Percentiles rank a stretch among this genome's conserved stretches.
These are phyloP conservation scores for Croton laevigatus DNA, from an alignment of 441 rosid genomes.

Conservation along the genomic window DNA sequence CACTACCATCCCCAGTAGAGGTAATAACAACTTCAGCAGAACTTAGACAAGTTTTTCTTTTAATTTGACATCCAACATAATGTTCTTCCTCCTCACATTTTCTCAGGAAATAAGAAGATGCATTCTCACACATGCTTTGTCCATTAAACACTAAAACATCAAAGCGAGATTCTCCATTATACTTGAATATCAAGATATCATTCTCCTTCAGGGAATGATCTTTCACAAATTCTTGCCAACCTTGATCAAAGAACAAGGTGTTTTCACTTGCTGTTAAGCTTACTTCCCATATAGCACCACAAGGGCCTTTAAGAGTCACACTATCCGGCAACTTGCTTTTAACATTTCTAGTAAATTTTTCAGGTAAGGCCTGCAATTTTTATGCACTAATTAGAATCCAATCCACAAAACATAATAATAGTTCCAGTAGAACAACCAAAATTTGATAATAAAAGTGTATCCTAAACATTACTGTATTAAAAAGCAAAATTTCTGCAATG, in stretches of 20 bases:
- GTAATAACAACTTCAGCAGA: slow-evolving; percentile 25
- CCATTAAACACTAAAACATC: slow-evolving; percentile 60
- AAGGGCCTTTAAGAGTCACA: slow-evolving; percentile 64
- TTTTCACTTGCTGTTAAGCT: slow-evolving; percentile 35
- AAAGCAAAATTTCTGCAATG: not conserved
- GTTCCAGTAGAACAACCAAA: not conserved
- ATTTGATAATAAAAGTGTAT: not conserved
- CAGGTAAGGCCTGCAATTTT: slow-evolving; percentile 60
- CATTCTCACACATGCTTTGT: slow-evolving; percentile 62
- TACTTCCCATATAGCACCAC: slow-evolving; percentile 52
- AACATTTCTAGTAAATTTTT: slow-evolving; percentile 44
- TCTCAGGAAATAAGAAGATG: slow-evolving; percentile 52
- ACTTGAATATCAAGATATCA: slow-evolving; percentile 66
- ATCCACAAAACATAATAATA: not conserved
- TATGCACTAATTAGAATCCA: not conserved
- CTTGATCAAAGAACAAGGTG: slow-evolving; percentile 38
- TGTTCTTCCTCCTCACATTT: slow-evolving; percentile 38
- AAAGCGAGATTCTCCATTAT: slow-evolving; percentile 57
- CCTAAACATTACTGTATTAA: not conserved
- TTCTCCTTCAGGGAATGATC: slow-evolving; percentile 50
- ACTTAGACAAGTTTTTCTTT: slow-evolving; percentile 29
- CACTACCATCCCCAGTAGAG: slow-evolving; percentile 26
- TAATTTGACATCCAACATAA: slow-evolving; percentile 23
- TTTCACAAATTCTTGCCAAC: slow-evolving; percentile 60
- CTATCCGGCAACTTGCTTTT: slow-evolving; percentile 48